phyloP scores from a whole-genome alignment of 805 yeast species.

The Ogataea pini region DNA sequence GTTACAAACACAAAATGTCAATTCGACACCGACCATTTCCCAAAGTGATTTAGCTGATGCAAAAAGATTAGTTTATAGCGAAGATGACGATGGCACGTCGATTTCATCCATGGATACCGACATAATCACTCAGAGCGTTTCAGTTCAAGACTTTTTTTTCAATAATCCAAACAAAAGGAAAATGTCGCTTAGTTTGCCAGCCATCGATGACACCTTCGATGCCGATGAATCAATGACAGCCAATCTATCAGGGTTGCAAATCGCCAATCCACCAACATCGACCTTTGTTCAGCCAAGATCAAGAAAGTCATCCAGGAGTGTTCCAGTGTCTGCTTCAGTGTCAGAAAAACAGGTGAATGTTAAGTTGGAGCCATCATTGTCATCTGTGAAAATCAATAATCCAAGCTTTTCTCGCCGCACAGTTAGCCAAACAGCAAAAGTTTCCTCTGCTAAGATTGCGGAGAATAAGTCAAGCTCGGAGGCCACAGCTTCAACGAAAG shows the following conservation, averaged over 20 bases:
- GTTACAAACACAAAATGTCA: constrained; percentile 17
- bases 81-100: constrained; percentile 21
- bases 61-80: constrained; percentile 6
- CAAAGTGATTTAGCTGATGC: constrained; percentile 10
- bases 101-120: constrained; percentile 14
- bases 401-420: constrained; percentile 18
- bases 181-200: constrained; percentile 16
- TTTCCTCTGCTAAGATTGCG: background rate
- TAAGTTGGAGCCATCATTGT: constrained; percentile 21
- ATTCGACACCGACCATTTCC: constrained; percentile 12
- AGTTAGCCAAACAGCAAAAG: constrained; percentile 6
- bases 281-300: constrained; percentile 32
- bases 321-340: constrained; percentile 18
- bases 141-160: constrained; percentile 58
- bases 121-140: constrained; percentile 27
- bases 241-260: constrained; percentile 12
- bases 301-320: constrained; percentile 7
- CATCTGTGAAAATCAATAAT: constrained; percentile 23
- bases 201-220: constrained; percentile 15
- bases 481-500: constrained; percentile 4
- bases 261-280: constrained; percentile 14
- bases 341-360: constrained; percentile 19
- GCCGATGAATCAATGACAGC: constrained; percentile 11
- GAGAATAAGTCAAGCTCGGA: constrained; percentile 3
- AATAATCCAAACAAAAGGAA: constrained; percentile 31